Conservation (phyloP, 176 grass and related monocot genomes). For the Rhynchospora breviuscula region DNA sequence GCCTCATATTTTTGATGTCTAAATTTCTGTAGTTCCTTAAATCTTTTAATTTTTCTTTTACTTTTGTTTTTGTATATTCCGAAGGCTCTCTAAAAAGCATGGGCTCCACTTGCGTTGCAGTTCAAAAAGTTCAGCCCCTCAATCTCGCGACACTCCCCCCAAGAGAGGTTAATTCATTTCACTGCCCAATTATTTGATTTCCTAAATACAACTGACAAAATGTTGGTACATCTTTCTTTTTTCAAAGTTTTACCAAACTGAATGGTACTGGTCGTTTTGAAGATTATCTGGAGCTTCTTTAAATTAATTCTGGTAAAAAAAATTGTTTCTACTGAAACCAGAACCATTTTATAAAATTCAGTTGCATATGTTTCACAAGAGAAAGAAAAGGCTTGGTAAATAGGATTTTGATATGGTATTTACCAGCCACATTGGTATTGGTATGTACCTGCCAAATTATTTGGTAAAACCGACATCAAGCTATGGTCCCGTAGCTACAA, state of each 20-base stretch:
- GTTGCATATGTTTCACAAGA: neutral
- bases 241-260: neutral
- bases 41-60: conserved; percentile 10
- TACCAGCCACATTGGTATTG: neutral
- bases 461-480: neutral
- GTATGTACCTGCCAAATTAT: neutral
- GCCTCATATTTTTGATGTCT: neutral
- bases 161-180: conserved; percentile 68
- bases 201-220: neutral
- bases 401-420: conserved; percentile 1
- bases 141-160: conserved; percentile 88
- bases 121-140: conserved; percentile 58
- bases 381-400: neutral
- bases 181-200: neutral
- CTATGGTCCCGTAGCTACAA: neutral
- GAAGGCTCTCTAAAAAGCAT: conserved; percentile 50
- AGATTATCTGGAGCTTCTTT: neutral
- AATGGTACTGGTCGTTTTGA: neutral
- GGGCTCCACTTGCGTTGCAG: conserved; percentile 66
- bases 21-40: neutral
- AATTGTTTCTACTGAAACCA: neutral
- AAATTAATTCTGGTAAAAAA: neutral
- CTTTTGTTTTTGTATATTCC: conserved; percentile 50
- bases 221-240: neutral
- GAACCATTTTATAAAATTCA: neutral